Base-by-base conservation (phyloP, 176 grass and related monocot genomes). In the Phoenix roebelenii region DNA sequence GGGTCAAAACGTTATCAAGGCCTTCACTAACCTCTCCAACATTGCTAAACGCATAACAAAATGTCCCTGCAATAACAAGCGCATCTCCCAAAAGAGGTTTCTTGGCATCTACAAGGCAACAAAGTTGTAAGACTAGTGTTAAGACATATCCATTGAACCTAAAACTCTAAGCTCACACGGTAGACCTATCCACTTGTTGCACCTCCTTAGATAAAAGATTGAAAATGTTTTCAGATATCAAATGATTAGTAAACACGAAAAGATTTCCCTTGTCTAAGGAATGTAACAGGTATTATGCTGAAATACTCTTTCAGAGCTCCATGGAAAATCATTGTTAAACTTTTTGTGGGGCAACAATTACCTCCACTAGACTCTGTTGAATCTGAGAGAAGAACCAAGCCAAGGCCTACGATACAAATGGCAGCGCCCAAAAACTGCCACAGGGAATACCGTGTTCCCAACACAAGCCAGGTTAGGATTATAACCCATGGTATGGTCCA, bases 401-500 rank as follows among this genome's bases (percentile, higher is more conserved):
- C 76, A 55, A 92, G 79, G 4, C 88, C 88, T 10, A 55, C 52
- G 29, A 92, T 83, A 30, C 83, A 83, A 16, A 72, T 61, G 39
- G 73, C 79, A 35, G 73, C 79, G 4, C 88, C 80, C 9, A 64
- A 23, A 67, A 92, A 78, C 28, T 92, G 83, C 59, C 80, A 83
- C 23, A 80, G 57, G 35, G 79, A 83, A 18, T 92, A 92, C 68
- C 64, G 75, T 68, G 83, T 92, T 53, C 83, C 83, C 14, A 92
- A 22, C 6, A 51, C 88, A 5, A 87, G 52, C 88, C 88, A 84
- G 16, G 83, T 92, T 24, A 92, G 73, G 30, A 92, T 32, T 56
- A 87, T 77, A 23, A 77, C 80, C 88, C 88, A 87, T 16, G 85
- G 79, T 49, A 92, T 81, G 35, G 83, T 92, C 83, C 83, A 92